Conservation (phyloP, 2,329 filamentous ascomycete species). For the Fusarium pseudograminearum region DNA sequence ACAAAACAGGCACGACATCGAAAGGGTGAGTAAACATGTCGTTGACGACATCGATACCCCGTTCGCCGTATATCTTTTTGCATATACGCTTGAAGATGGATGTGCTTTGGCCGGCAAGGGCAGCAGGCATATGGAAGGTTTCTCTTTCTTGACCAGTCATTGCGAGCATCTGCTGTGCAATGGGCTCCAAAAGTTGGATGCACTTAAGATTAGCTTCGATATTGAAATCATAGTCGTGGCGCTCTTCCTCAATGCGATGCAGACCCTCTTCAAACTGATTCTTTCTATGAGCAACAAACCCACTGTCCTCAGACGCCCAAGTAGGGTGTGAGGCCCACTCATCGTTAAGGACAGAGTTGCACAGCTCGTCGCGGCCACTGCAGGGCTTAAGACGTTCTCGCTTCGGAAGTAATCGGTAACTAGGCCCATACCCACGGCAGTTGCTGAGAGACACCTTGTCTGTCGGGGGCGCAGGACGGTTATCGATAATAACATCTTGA, state of each 20-base stretch:
- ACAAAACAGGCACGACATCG: constrained; percentile 86
- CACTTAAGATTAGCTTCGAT: constrained; percentile 96
- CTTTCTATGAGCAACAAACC: constrained; percentile 97
- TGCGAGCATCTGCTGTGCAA: constrained; percentile 88
- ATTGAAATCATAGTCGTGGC: constrained; percentile 98
- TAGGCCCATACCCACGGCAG: constrained; percentile 94
- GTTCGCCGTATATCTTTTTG: constrained; percentile 96
- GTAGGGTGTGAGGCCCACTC: constrained; percentile 99
- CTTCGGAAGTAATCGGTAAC: constrained; percentile 92
- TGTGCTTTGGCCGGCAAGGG: constrained; percentile 91
- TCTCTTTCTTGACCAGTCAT: constrained; percentile 80
- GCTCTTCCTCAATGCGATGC: constrained; percentile 96
- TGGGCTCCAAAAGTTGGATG: constrained; percentile 94
- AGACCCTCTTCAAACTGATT: constrained; percentile 94
- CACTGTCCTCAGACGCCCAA: constrained; percentile 97
- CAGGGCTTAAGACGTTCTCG: constrained; percentile 91
- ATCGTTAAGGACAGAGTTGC: constrained; percentile 92
- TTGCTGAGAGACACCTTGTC: constrained; percentile 94
- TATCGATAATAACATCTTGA: constrained; percentile 82
- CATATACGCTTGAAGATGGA: constrained; percentile 97
- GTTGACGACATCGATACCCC: constrained; percentile 85
- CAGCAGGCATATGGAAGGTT: constrained; percentile 81
- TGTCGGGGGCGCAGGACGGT: constrained; percentile 78
- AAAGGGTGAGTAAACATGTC: constrained; percentile 88
- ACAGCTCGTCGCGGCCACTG: constrained; percentile 94